Base-by-base conservation (phyloP, 2,329 filamentous ascomycete species). In the Ceratocystis variospora region DNA sequence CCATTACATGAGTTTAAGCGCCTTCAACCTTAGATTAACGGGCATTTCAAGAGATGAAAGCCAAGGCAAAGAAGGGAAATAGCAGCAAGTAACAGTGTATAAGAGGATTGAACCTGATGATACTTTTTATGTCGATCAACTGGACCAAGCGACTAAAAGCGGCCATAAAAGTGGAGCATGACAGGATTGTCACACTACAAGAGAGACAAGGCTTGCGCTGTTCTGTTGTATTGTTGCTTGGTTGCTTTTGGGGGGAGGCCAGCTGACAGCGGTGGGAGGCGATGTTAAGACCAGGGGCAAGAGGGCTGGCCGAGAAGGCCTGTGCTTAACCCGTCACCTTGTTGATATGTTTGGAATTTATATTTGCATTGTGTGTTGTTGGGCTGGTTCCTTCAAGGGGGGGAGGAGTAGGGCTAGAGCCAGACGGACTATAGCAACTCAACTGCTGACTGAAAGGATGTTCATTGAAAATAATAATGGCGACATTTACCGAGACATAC, bases 61-160 rank as follows among this genome's bases (percentile, higher is more conserved):
- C 31, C 31, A 33, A 33, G 31, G 6, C 31, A 33, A 33, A 33
- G 31, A 33, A 33, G 31, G 31, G 8, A 33, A 33, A 33, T 33
- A 33, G 8, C 3, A 53, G 7, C 53, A 57, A 15, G 50, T 8
- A 8, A 57, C 2, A 33, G 53, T 31, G 15, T 8, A 15, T 15
- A 33, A 57, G 15, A 57, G 53, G 25, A 57, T 57, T 12, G 28
- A 33, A n/a, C 53, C 25, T 57, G 25, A 28, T 8, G 7, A 57
- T 57, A 33, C 31, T 57, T 57, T 57, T 28, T 10, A 57, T 57
- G 53, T 57, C 53, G 53, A 57, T 57, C 53, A 57, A 17, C 25
- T 28, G 5, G 53, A 28, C n/a, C 46, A 50, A 50, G 46, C 46
- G 46, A 50, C 19, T 50, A 22, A 50, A 50, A 50, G 46, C n/a